Conservation (phyloP, 441 rosid genomes). For the Metrosideros polymorpha region DNA sequence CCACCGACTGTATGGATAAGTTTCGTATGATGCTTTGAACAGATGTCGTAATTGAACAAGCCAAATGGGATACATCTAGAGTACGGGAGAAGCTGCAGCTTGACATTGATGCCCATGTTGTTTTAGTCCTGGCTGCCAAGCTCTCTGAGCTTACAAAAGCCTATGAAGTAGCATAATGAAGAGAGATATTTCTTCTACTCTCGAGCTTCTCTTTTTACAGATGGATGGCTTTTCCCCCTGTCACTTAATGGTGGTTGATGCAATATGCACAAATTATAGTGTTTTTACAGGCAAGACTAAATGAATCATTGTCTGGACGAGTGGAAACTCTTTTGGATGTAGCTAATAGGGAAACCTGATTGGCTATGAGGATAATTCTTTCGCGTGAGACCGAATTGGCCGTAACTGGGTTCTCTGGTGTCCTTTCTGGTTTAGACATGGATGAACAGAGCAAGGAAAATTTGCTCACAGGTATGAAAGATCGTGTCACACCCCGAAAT, state of each 20-base stretch:
- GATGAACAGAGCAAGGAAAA: constrained; percentile 27
- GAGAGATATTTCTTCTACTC: background rate
- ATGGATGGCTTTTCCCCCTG: background rate
- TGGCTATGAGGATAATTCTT: constrained; percentile 66
- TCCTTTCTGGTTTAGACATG: constrained; percentile 59
- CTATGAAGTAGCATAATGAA: constrained; percentile 45
- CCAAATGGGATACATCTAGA: constrained; percentile 78
- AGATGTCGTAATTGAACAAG: constrained; percentile 69
- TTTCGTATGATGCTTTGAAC: background rate
- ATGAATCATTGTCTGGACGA: constrained; percentile 42
- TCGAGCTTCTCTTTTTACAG: background rate
- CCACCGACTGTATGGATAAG: background rate
- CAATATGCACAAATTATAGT: background rate
- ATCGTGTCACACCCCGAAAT: too few species aligned
- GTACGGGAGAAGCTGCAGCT: constrained; percentile 57
- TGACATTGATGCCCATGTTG: constrained; percentile 76
- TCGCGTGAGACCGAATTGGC: constrained; percentile 44
- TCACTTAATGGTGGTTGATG: background rate
- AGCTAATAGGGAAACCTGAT: constrained; percentile 62
- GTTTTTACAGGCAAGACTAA: constrained; percentile 44
- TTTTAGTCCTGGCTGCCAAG: constrained; percentile 64
- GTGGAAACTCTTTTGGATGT: constrained; percentile 56
- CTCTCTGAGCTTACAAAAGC: constrained; percentile 59
- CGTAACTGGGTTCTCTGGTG: constrained; percentile 34
- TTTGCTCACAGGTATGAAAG: constrained; percentile 40